phyloP scores from a whole-genome alignment of 345 rosid species.

The Dipteronia sinensis region DNA sequence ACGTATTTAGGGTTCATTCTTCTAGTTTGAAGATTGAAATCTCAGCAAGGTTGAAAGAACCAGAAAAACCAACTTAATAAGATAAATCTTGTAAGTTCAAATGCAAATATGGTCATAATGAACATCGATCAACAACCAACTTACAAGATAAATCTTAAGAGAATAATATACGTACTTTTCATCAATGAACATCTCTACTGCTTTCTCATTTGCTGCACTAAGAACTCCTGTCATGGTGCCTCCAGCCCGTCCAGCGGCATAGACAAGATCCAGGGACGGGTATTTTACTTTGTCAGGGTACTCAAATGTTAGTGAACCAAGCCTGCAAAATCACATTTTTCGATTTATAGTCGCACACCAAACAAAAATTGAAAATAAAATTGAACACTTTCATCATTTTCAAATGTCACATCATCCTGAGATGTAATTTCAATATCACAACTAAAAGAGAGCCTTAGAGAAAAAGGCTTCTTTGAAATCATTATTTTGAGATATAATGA shows the following conservation, averaged over 20 bases:
- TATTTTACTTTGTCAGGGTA: slow-evolving; percentile 86
- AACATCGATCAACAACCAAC: too few relatives aligned
- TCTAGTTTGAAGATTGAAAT: background rate
- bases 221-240: slow-evolving; percentile 99
- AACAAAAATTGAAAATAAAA: background rate
- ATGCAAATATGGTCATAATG: slow-evolving; percentile 10
- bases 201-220: slow-evolving; percentile 93
- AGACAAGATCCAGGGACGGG: slow-evolving; percentile 95
- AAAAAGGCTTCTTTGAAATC: background rate
- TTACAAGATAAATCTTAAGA: too few relatives aligned
- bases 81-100: background rate
- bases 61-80: background rate
- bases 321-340: slow-evolving; percentile 47
- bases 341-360: background rate
- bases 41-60: background rate
- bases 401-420: background rate
- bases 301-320: slow-evolving; percentile 86
- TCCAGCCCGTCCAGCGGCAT: slow-evolving; percentile 96
- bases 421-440: background rate
- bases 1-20: background rate
- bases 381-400: background rate
- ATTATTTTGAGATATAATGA: background rate
- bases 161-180: slow-evolving; percentile 57
- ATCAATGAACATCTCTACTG: slow-evolving; percentile 78
- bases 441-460: background rate